Percentiles rank a stretch among this genome's conserved stretches.
Evolutionary conservation across 805 yeast genomes (phyloP).

Genomic region (Myxozyma lipomycoides): DNA sequence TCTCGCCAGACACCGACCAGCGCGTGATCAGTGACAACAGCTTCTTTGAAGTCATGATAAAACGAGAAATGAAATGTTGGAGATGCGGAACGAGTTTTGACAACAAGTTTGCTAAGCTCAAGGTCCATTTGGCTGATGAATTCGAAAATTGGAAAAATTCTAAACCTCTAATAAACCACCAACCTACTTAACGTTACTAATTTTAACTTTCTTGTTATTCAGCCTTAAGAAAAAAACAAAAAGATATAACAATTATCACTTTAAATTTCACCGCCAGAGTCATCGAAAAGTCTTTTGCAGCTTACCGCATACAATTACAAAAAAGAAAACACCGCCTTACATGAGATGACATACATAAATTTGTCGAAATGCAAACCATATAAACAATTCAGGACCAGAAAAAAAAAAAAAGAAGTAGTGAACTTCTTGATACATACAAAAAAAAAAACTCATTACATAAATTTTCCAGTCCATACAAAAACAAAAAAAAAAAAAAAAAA

Average conservation of each 20-base stretch:
- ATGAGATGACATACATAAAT: neutral
- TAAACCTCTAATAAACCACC: too few relatives aligned
- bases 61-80: conserved; percentile 42
- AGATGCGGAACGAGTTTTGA: conserved; percentile 43
- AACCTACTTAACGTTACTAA: too few relatives aligned
- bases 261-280: neutral
- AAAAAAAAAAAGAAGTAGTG: neutral
- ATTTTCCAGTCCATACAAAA: neutral
- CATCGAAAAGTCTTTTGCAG: too few relatives aligned
- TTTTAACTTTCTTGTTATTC: neutral
- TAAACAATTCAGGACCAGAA: neutral
- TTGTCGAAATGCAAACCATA: neutral
- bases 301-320: neutral
- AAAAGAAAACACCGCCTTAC: neutral
- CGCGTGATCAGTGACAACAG: conserved; percentile 41
- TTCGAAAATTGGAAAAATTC: conserved; percentile 6
- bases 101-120: conserved; percentile 44
- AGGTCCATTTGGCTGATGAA: conserved; percentile 43
- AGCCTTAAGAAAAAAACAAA: neutral
- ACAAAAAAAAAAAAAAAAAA: conserved; percentile 1
- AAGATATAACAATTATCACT: neutral
- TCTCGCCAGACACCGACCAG: conserved; percentile 14
- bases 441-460: neutral
- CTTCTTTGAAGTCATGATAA: conserved; percentile 44
- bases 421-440: neutral